These are phyloP conservation scores for Xylaria hypoxylon DNA, from an alignment of 2,329 filamentous ascomycete species.

Conservation along the genomic window DNA sequence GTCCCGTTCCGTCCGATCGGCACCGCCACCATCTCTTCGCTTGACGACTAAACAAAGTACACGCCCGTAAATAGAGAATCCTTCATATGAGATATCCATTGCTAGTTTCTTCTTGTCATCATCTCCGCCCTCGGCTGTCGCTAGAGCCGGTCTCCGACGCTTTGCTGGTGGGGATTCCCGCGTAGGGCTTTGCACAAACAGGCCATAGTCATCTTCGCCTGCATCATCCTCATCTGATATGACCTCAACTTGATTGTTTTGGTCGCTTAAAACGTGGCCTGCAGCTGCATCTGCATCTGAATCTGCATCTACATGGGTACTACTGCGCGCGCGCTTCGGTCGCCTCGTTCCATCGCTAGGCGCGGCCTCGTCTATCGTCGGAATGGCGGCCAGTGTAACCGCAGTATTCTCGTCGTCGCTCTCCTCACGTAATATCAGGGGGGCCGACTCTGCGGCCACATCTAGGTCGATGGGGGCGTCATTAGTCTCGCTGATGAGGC, in stretches of 20 bases:
- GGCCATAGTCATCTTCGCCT: conserved; percentile 50
- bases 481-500: conserved; percentile 67
- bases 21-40: conserved; percentile 71
- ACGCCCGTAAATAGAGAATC: conserved; percentile 94
- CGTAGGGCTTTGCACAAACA: conserved; percentile 48
- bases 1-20: conserved; percentile 50
- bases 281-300: conserved; percentile 36
- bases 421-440: conserved; percentile 64
- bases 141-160: conserved; percentile 56
- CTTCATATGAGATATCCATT: conserved; percentile 90
- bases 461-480: conserved; percentile 67
- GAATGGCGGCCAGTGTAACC: conserved; percentile 67
- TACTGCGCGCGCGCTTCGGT: conserved; percentile 51
- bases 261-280: conserved; percentile 46
- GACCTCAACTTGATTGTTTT: conserved; percentile 50
- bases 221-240: conserved; percentile 56
- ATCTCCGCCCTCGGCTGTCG: conserved; percentile 49
- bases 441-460: conserved; percentile 51
- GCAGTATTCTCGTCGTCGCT: conserved; percentile 70
- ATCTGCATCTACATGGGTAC: conserved; percentile 42
- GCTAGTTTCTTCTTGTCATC: conserved; percentile 92
- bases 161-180: conserved; percentile 60
- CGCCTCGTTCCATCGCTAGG: conserved; percentile 46
- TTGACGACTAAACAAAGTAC: conserved; percentile 91
- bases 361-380: conserved; percentile 52